Evolutionary conservation across 2,329 filamentous ascomycete species (phyloP), one percentile per base, ranked within the genome.

Genomic region (Pseudocercospora cruenta): DNA sequence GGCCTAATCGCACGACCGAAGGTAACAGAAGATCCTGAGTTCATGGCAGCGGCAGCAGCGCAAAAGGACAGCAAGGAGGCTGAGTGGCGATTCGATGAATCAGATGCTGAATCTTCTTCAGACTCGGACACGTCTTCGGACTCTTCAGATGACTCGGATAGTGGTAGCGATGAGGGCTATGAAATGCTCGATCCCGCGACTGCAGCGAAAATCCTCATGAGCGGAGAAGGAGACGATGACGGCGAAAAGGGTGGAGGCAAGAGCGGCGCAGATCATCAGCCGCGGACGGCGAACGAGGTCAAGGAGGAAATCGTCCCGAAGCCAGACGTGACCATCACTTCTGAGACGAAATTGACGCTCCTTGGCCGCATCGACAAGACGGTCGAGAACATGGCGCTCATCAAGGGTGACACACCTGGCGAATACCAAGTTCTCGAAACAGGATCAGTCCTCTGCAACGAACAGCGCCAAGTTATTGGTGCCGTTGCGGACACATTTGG

Each of bases 341-440:
- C 87, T 0, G 89, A 93, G 16, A 96, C 91, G 85, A 87, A 88
- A 69, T 89, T 97, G 61, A 86, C 90, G 53, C 86, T 89, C 68
- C 84, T 98, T 6, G 95, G 95, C 21, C 80, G 82, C 7, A 86
- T 97, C 9, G 87, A 95, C 74, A 87, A 89, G 58, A 85, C 94
- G 39, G 90, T 98, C 26, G 92, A 93, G 47, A 93, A 89, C 70
- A 88, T 90, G 51, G 82, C 92, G 4, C 85, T 98, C 6, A 87
- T 98, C 77, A 91, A 90, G 76, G 94, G 91, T 33, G 89, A 88
- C 60, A 90, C 86, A 0, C 88, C 91, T 4, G 93, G 93, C 68
- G 91, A 95, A 75, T 92, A 93, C 70, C 89, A 91, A 73, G 93
- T 97, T 0, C 85, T 98, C 1, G 93, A 97, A 74, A 86, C 86